Percentiles rank a stretch among this genome's conserved stretches.
Evolutionary conservation across 1,284 basidiomycete genomes (phyloP).

Genomic region (Heterobasidion parviporum): DNA sequence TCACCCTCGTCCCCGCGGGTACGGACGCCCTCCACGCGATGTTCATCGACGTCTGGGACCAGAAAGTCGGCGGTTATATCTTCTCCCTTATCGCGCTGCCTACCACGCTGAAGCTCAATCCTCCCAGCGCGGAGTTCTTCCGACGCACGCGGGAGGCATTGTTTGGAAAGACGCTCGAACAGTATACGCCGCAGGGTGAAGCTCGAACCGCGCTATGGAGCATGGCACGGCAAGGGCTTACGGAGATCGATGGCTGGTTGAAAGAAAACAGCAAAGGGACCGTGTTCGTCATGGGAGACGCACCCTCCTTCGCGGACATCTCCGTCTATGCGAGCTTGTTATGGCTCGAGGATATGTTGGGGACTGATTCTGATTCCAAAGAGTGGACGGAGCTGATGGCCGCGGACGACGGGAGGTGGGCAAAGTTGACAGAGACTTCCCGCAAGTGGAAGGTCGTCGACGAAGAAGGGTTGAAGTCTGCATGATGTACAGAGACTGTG

Average conservation of each 20-base stretch:
- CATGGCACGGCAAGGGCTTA: conserved; percentile 23
- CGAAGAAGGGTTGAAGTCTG: neutral
- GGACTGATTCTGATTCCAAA: conserved; percentile 26
- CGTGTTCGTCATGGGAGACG: conserved; percentile 17
- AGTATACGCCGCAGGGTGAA: conserved; percentile 20
- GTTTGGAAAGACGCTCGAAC: conserved; percentile 27
- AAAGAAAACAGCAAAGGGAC: conserved; percentile 16
- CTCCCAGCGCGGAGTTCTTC: conserved; percentile 27
- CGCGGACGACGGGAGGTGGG: conserved; percentile 34
- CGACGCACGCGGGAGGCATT: conserved; percentile 23
- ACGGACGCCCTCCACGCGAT: conserved; percentile 22
- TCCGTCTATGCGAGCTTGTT: conserved; percentile 19
- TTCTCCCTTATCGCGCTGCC: conserved; percentile 14
- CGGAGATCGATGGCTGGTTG: conserved; percentile 24
- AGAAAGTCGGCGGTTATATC: neutral
- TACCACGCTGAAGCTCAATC: conserved; percentile 13
- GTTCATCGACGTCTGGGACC: conserved; percentile 18
- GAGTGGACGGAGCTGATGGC: conserved; percentile 27
- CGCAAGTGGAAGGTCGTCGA: conserved; percentile 3
- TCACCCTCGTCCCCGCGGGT: conserved; percentile 13
- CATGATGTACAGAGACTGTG: no score
- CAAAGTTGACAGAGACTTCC: conserved; percentile 21
- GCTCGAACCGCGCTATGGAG: conserved; percentile 5
- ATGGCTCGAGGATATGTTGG: conserved; percentile 22
- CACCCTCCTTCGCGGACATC: conserved; percentile 28